Evolutionary conservation across 768 basidiomycete species (phyloP).

Genomic region (Multifurca ochricompacta): DNA sequence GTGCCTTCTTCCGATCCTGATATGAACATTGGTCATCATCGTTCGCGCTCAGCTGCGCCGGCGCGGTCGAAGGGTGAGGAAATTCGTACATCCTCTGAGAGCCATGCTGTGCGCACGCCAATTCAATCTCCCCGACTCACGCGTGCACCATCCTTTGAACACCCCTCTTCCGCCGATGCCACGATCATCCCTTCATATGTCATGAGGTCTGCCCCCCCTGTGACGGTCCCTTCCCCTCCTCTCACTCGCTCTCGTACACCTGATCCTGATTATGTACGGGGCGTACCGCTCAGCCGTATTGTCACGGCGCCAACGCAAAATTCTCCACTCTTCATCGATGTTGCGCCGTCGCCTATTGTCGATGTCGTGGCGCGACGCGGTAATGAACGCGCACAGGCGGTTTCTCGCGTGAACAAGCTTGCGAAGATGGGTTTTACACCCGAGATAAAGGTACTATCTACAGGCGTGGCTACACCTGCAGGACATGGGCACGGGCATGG

Average conservation of each 20-base stretch:
- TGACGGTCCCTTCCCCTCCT: not conserved
- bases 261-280: slow-evolving; percentile 37
- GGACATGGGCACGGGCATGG: slow-evolving; percentile 21
- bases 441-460: slow-evolving; percentile 30
- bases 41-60: slow-evolving; percentile 21
- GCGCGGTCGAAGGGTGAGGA: slow-evolving; percentile 20
- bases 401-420: slow-evolving; percentile 57
- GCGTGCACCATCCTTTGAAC: slow-evolving; percentile 22
- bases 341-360: slow-evolving; percentile 10
- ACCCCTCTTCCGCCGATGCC: slow-evolving; percentile 20
- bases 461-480: slow-evolving; percentile 24
- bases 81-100: slow-evolving; percentile 12
- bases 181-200: not conserved
- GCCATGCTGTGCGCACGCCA: slow-evolving; percentile 24
- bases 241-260: slow-evolving; percentile 33
- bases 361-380: slow-evolving; percentile 23
- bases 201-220: slow-evolving; percentile 6
- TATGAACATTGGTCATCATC: slow-evolving; percentile 13
- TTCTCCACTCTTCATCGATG: slow-evolving; percentile 12
- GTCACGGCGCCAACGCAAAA: slow-evolving; percentile 37
- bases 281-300: slow-evolving; percentile 42
- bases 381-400: slow-evolving; percentile 36
- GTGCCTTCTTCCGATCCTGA: not conserved
- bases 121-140: slow-evolving; percentile 14
- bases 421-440: slow-evolving; percentile 65